Evolutionary conservation across 164 flowering plant genomes (phyloP).

Genomic region (Magnolia officinalis): DNA sequence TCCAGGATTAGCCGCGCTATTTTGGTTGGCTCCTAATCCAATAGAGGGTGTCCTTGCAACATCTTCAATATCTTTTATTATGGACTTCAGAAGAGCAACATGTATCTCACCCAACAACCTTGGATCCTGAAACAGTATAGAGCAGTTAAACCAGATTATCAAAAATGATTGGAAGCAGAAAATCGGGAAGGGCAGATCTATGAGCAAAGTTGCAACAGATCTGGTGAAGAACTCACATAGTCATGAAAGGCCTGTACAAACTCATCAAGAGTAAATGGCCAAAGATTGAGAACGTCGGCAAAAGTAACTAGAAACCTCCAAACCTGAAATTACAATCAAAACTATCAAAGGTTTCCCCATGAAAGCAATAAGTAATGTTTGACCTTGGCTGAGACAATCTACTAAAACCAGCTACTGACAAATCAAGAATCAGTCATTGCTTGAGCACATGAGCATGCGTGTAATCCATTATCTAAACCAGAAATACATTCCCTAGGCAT

Average conservation of each 20-base stretch:
- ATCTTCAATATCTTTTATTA: constrained; percentile 92
- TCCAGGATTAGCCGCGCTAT: constrained; percentile 64
- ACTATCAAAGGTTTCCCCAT: constrained; percentile 2
- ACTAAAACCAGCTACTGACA: too few relatives aligned
- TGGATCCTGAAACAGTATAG: constrained; percentile 51
- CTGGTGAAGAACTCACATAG: constrained; percentile 47
- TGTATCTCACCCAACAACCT: constrained; percentile 83
- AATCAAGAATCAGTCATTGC: too few relatives aligned
- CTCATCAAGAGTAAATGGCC: constrained; percentile 97
- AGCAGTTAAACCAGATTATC: constrained; percentile 1
- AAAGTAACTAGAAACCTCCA: constrained; percentile 89
- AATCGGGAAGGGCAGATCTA: background rate
- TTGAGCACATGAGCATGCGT: too few relatives aligned
- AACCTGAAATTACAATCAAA: constrained; percentile 38
- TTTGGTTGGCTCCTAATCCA: constrained; percentile 61
- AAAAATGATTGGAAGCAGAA: background rate
- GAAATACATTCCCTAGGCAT: too few relatives aligned
- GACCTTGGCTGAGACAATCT: too few relatives aligned
- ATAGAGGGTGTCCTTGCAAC: constrained; percentile 75
- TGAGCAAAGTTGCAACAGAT: background rate
- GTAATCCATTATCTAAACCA: too few relatives aligned
- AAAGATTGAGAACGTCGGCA: constrained; percentile 84
- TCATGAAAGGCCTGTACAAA: constrained; percentile 92
- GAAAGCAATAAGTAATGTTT: too few relatives aligned
- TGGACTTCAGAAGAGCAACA: constrained; percentile 61